phyloP scores from a whole-genome alignment of 148 eudicot genomes.

The Vaccinium macrocarpon region DNA sequence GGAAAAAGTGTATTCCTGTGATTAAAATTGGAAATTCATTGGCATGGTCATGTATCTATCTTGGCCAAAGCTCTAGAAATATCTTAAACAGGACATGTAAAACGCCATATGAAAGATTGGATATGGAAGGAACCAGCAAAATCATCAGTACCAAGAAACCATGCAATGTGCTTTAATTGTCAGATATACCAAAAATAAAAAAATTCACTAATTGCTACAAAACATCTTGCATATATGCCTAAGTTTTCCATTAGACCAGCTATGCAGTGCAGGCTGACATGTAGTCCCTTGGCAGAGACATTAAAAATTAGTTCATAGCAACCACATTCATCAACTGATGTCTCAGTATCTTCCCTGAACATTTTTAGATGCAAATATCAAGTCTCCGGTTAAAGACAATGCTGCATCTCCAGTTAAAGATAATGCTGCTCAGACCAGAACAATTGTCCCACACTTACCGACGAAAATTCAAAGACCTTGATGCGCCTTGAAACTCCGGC shows the following conservation, averaged over 20 bases:
- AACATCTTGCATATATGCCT: background rate
- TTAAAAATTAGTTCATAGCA: background rate
- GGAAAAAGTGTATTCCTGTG: background rate
- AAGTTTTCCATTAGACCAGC: background rate
- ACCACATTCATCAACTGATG: background rate
- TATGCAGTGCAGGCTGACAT: background rate
- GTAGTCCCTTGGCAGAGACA: background rate
- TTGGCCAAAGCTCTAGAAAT: conserved; percentile 5
- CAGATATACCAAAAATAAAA: background rate
- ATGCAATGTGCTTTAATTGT: background rate
- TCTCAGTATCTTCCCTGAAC: background rate
- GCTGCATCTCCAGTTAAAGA: background rate
- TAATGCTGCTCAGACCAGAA: conserved; percentile 10
- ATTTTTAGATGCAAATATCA: background rate
- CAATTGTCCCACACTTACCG: conserved; percentile 43
- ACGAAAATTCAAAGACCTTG: conserved; percentile 80
- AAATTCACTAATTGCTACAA: background rate
- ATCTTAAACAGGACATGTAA: background rate
- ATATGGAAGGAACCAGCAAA: conserved; percentile 5
- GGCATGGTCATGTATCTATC: background rate
- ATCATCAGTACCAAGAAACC: background rate
- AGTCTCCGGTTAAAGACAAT: background rate
- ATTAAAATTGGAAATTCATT: background rate
- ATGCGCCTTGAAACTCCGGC: conserved; percentile 95
- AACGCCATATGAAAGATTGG: background rate